Evolutionary conservation across 352 stramenopile species (phyloP).

Genomic region (Bremia lactucae): DNA sequence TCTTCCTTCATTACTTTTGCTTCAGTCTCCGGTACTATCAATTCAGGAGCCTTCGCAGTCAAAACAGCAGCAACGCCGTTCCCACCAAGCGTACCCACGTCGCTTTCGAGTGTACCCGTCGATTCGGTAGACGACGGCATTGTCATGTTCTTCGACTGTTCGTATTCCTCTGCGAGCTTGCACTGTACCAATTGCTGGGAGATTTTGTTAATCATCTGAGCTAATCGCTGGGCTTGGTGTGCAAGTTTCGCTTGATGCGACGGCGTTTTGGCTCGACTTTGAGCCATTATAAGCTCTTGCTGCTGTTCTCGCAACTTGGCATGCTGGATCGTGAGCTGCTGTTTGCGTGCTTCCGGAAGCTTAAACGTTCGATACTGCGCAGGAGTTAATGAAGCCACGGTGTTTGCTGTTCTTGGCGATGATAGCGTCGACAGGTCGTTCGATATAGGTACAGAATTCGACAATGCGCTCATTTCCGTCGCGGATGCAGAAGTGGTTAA

Average conservation of each 20-base stretch:
- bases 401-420: conserved; percentile 18
- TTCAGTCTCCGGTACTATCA: conserved; percentile 4
- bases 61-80: conserved; percentile 7
- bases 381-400: conserved; percentile 36
- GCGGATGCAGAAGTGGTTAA: conserved; percentile 2
- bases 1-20: conserved; percentile 9
- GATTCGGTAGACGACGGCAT: conserved; percentile 15
- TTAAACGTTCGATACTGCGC: conserved; percentile 73
- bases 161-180: conserved; percentile 74
- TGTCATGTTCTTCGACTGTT: conserved; percentile 44
- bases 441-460: too few relatives aligned
- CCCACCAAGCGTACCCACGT: conserved; percentile 7
- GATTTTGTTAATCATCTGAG: conserved; percentile 83
- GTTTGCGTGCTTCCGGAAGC: conserved; percentile 49
- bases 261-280: conserved; percentile 58
- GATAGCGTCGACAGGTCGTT: conserved; percentile 34
- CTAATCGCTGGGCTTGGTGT: conserved; percentile 58
- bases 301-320: conserved; percentile 67
- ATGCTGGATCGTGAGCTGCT: conserved; percentile 56
- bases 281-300: conserved; percentile 68
- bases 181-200: conserved; percentile 76
- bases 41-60: conserved; percentile 6
- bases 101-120: conserved; percentile 22
- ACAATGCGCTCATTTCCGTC: too few relatives aligned
- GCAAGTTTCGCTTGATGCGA: conserved; percentile 60